Evolutionary conservation across 352 stramenopile species (phyloP), one percentile per base, ranked within the genome.

Genomic region (Globisporangium spinosum): DNA sequence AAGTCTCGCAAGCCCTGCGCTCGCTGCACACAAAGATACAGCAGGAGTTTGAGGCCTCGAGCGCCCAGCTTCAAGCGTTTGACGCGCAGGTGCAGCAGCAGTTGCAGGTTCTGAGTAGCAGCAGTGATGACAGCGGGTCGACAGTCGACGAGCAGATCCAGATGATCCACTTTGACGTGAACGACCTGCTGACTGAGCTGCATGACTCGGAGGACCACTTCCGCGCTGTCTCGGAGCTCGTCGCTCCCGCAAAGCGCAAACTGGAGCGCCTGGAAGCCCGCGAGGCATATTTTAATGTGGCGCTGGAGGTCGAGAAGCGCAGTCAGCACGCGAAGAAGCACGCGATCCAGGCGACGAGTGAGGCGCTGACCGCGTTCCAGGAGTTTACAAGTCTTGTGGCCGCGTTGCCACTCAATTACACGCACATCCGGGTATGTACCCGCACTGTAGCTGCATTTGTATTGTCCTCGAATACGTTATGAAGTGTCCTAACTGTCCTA

Each of bases 231-330:
- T 68, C 78, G 61, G 78, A 64, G 59, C 69, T 87, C 38, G 60
- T 88, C 4, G 70, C 64, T 2, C 80, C 82, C 0, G 45, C 69
- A 7, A 70, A 75, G 34, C 29, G 58, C 7, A 77, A 69, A 7
- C 68, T 90, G 13, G 65, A 76, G 58, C 63, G 27, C 10, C 74
- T 92, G 0, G 69, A 81, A 17, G 75, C 67, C 22, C 76, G 80
- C 35, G 74, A 80, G 4, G 72, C 62, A 22, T 89, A 89, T 65
- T 70, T 88, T 9, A 58, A 76, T 60, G 74, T 68, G 0, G 82
- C 77, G 4, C 49, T 92, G 0, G 70, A 90, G 64, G 76, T 88
- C 25, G 82, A 92, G 66, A 72, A 63, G n/a, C 71, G 75, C 35
- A 90, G 82, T 34, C 70, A 86, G 47, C 35, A 76, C 56, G 74